Evolutionary conservation across 1,139 yeast genomes (phyloP), one percentile per base, ranked within the genome.

Genomic region (Pichia sp.): DNA sequence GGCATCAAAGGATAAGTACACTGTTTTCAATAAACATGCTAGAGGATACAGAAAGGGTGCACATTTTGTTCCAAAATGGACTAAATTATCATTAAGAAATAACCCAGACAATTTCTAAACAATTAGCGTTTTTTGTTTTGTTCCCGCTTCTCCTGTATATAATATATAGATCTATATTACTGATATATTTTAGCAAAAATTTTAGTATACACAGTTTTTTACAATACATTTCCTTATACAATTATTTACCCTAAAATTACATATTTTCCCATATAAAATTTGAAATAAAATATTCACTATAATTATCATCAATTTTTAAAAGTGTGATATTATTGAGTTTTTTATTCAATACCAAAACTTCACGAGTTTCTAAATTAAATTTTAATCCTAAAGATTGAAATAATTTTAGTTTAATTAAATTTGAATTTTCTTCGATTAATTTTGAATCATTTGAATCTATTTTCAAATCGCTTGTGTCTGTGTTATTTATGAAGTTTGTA

Each of bases 11-110:
- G 95, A 91, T 65, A 91, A 91, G 63, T 91, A 91, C 65, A 80
- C 95, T 40, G 81, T 89, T 1, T 91, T 86, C 65, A 80, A 78
- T 65, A 82, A 76, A 63, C 78, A 79, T 55, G 74, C 80, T 11
- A 76, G 72, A 56, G 80, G 80, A 24, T 91, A 89, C 65, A 77
- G 98, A 67, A 91, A 88, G 66, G 80, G 93, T 50, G 78, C 85
- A 22, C 97, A 91, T 60, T 76, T 70, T 61, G 83, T 81, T 26
- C 95, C 95, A 18, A 84, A 86, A 57, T 87, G 95, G 94, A 89
- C 97, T 43, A 86, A 83, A 65, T 62, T 77, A 49, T 78, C 95
- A 14, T 74, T 82, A 61, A 78, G 96, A 67, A 77, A 74, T 44
- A 83, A 85, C 57, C 96, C 96, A 35, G 72, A 76, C 50, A 75